Percentiles rank a stretch among this genome's conserved stretches.
Evolutionary conservation across 352 stramenopile species (phyloP).

Genomic region (Phytophthora rubi): DNA sequence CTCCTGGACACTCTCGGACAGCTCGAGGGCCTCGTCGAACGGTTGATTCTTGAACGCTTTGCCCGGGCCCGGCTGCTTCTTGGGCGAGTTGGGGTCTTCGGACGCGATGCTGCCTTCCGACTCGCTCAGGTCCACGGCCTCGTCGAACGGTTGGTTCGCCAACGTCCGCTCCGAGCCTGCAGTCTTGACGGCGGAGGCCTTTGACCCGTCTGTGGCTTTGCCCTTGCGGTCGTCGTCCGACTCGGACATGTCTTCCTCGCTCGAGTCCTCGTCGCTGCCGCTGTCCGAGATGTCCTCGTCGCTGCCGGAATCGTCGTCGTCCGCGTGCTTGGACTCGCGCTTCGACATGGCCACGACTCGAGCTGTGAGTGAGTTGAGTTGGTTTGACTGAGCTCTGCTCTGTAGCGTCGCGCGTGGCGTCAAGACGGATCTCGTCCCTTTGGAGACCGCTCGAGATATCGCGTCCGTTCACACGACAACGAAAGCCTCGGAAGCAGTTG

Average conservation of each 20-base stretch:
- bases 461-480: conserved; percentile 31
- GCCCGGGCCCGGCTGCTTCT: conserved; percentile 39
- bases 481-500: conserved; percentile 1
- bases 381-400: neutral
- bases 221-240: conserved; percentile 57
- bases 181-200: conserved; percentile 12
- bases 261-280: conserved; percentile 54
- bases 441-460: conserved; percentile 14
- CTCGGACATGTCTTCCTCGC: conserved; percentile 78
- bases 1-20: conserved; percentile 82
- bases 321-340: conserved; percentile 66
- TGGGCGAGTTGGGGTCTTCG: conserved; percentile 63
- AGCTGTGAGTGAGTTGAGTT: neutral
- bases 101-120: conserved; percentile 68
- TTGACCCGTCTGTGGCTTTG: conserved; percentile 45
- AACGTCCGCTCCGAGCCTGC: conserved; percentile 57
- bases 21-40: conserved; percentile 85
- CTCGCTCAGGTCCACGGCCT: conserved; percentile 88
- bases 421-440: conserved; percentile 20
- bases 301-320: conserved; percentile 49
- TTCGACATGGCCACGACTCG: conserved; percentile 52
- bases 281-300: conserved; percentile 65
- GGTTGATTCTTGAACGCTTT: conserved; percentile 73
- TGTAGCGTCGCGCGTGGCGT: conserved; percentile 8
- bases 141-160: conserved; percentile 87